Conservation (phyloP, 2,329 filamentous ascomycete species). For the Xylaria sp. region DNA sequence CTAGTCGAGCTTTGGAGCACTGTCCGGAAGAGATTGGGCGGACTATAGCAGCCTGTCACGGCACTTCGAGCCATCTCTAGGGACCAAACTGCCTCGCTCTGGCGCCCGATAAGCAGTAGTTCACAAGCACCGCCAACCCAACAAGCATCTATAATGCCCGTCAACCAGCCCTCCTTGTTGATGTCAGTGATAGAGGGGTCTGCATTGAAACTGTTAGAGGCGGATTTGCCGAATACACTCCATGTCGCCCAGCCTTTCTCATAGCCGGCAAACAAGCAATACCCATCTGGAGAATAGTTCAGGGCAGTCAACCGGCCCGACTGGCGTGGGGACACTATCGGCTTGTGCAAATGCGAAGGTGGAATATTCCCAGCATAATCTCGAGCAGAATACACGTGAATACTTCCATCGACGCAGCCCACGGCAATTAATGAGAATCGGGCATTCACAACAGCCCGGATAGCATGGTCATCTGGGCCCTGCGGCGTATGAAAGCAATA, state of each 20-base stretch:
- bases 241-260: constrained; percentile 93
- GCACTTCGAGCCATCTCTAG: constrained; percentile 94
- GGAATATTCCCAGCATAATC: constrained; percentile 95
- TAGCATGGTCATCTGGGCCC: constrained; percentile 63
- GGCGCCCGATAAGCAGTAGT: constrained; percentile 73
- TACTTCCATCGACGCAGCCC: constrained; percentile 77
- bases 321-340: constrained; percentile 69
- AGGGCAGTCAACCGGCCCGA: constrained; percentile 77
- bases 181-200: constrained; percentile 66
- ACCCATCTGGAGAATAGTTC: constrained; percentile 91
- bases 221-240: constrained; percentile 95
- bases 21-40: constrained; percentile 87
- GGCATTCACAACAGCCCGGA: constrained; percentile 85
- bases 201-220: constrained; percentile 80
- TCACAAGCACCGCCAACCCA: constrained; percentile 92
- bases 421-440: constrained; percentile 92
- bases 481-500: constrained; percentile 86
- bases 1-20: constrained; percentile 87
- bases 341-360: constrained; percentile 76
- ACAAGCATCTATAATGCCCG: constrained; percentile 74
- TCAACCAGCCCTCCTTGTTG: constrained; percentile 85
- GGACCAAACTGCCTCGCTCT: constrained; percentile 80
- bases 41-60: constrained; percentile 88
- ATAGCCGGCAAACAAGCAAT: constrained; percentile 93
- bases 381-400: constrained; percentile 88